These are phyloP conservation scores for Acanthamoeba rhysodes DNA, from an alignment of 208 protist genomes.

Conservation along the genomic window DNA sequence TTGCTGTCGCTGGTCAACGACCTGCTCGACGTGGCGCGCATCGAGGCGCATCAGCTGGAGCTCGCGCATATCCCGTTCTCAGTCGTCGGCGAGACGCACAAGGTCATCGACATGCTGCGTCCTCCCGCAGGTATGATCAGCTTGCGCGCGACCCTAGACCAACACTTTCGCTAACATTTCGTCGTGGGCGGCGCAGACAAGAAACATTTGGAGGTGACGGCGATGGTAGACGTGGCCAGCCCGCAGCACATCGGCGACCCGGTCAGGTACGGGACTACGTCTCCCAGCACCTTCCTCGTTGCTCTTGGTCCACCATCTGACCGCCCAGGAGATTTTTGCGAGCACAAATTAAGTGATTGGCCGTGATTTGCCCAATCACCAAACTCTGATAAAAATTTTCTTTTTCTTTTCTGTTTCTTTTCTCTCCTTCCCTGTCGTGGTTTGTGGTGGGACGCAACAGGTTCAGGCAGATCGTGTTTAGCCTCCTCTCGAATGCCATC, in stretches of 20 bases:
- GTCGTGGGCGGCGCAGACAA: not conserved
- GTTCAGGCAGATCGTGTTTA: constrained; percentile 39
- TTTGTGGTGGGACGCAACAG: not conserved
- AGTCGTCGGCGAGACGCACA: not conserved
- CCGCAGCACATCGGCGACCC: not conserved
- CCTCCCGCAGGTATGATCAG: not conserved
- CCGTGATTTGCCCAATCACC: no score
- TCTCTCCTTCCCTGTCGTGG: not conserved
- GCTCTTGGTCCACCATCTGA: not conserved
- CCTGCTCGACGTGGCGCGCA: constrained; percentile 48
- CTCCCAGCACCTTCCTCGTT: not conserved
- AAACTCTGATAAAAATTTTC: not conserved
- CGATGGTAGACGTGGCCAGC: not conserved
- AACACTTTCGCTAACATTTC: not conserved
- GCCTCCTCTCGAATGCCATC: constrained; percentile 60
- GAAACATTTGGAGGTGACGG: not conserved
- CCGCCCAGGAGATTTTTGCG: not conserved
- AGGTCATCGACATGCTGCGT: not conserved
- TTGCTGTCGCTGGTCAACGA: constrained; percentile 55
- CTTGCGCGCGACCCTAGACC: no score
- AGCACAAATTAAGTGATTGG: no score
- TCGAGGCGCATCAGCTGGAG: not conserved
- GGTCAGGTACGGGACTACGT: no score
- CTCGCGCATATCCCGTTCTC: constrained; percentile 12
- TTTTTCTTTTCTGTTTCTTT: not conserved